A percentile compares a stretch with the other conserved stretches of the same genome.
Evolutionary conservation across 371 early-diverging fungal species (phyloP).

Genomic region (Rhizomucor pusillus): DNA sequence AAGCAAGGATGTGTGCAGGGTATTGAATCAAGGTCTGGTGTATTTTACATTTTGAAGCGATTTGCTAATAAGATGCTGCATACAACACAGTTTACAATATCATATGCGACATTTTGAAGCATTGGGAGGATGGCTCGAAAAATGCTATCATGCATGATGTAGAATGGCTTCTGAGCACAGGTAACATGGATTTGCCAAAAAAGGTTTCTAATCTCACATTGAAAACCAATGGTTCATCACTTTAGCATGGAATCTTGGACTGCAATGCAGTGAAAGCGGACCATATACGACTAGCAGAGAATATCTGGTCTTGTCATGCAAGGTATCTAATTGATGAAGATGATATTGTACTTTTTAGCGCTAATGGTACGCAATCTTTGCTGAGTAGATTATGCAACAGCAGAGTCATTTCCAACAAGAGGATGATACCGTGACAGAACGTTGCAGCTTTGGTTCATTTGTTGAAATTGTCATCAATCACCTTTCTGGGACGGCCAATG

Average conservation of each 20-base stretch:
- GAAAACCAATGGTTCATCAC: background rate
- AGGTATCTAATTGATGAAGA: background rate
- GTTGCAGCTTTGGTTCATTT: slow-evolving; percentile 4
- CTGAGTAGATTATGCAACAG: background rate
- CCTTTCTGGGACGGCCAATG: background rate
- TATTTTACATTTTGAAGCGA: too few species aligned
- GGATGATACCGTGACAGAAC: slow-evolving; percentile 1
- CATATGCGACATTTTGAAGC: background rate
- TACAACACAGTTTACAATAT: background rate
- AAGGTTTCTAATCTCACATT: background rate
- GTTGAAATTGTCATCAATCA: slow-evolving; percentile 2
- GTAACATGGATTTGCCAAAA: background rate
- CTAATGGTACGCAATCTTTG: background rate
- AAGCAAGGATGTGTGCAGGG: too few species aligned
- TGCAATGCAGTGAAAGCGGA: slow-evolving; percentile 8
- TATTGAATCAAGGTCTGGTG: too few species aligned
- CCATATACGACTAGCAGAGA: background rate
- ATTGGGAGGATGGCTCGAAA: background rate
- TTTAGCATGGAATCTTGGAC: slow-evolving; percentile 16
- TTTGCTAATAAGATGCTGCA: too few species aligned
- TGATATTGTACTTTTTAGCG: background rate
- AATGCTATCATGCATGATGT: background rate
- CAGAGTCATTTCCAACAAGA: background rate
- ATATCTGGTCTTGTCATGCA: slow-evolving; percentile 5
- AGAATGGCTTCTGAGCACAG: slow-evolving; percentile 9